phyloP scores from a whole-genome alignment of 225 moss, liverwort and hornwort genomes.

The Neckera pumila region DNA sequence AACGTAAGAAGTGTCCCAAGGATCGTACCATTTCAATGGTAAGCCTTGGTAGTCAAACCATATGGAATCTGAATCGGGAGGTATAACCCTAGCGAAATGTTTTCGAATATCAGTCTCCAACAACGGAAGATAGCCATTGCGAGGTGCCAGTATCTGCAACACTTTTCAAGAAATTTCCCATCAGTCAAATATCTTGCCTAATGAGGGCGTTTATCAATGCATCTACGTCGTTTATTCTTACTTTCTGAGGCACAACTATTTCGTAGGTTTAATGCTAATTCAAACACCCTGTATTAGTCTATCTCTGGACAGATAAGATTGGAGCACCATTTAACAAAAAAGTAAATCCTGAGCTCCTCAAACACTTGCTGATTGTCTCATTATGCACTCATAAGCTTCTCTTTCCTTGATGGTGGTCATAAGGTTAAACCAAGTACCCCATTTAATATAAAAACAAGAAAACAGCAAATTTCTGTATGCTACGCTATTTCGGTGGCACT shows the following conservation, averaged over 20 bases:
- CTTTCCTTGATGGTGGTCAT: not conserved
- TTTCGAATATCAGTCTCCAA: constrained; percentile 66
- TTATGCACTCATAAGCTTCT: not conserved
- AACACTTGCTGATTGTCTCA: not conserved
- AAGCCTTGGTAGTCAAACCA: constrained; percentile 96
- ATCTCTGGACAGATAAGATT: not conserved
- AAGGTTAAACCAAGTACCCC: not conserved
- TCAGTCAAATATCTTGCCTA: not conserved
- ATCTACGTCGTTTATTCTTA: not conserved
- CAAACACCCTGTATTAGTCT: not conserved
- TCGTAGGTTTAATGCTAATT: not conserved
- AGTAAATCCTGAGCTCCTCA: not conserved
- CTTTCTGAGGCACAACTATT: not conserved
- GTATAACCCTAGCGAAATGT: constrained; percentile 61
- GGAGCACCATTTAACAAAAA: not conserved
- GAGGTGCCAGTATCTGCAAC: constrained; percentile 78
- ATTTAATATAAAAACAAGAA: not conserved
- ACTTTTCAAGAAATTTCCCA: not conserved
- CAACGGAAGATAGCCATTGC: constrained; percentile 85
- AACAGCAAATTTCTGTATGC: not conserved
- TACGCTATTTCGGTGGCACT: not conserved
- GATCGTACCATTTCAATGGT: constrained; percentile 79
- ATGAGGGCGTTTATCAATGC: not conserved
- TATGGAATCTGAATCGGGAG: constrained; percentile 70
- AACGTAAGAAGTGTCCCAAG: not conserved